Evolutionary conservation across 176 grass and related monocot species (phyloP), one percentile per base, ranked within the genome.

Genomic region (Typha latifolia): DNA sequence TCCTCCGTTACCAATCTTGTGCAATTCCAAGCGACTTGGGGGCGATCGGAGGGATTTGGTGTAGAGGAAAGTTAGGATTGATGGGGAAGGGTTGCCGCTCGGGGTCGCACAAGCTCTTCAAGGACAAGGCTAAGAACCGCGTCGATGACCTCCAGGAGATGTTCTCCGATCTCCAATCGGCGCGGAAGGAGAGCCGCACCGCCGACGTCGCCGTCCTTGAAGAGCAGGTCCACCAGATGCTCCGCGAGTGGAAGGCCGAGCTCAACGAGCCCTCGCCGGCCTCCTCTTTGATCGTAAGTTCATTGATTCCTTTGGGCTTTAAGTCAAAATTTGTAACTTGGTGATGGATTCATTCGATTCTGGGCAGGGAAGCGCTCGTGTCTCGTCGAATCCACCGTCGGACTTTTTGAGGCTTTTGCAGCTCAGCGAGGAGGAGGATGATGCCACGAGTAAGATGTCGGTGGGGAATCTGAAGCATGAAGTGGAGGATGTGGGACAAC

Each of bases 161-260:
- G 77, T 96, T 96, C 84, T 73, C 73, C 29, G 87, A 84, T 59
- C 84, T 96, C 67, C 91, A 91, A 64, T 88, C 84, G 61, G 91
- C 91, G 49, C 84, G 87, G 72, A 85, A 77, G 71, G 91, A 96
- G 74, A 91, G 87, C 77, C 87, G 91, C 67, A 63, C 82, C 23
- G 91, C 84, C 69, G 91, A 96, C 67, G 82, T 78, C 20, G 77
- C 87, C 27, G 66, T 96, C 65, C 82, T 96, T 68, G 91, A 96
- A 59, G 87, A 85, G 76, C 91, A 96, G 74, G 79, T 91, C 22
- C 84, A 96, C 61, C 91, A 83, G 68, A 96, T 96, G 91, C 91
- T 96, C 52, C 87, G 91, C 9, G 91, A 96, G 77, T 96, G 84
- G 82, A 89, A 77, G 20, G 67, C 82, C 52, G 91, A 96, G 84